phyloP scores from a whole-genome alignment of 352 stramenopile species.

The Globisporangium spinosum region DNA sequence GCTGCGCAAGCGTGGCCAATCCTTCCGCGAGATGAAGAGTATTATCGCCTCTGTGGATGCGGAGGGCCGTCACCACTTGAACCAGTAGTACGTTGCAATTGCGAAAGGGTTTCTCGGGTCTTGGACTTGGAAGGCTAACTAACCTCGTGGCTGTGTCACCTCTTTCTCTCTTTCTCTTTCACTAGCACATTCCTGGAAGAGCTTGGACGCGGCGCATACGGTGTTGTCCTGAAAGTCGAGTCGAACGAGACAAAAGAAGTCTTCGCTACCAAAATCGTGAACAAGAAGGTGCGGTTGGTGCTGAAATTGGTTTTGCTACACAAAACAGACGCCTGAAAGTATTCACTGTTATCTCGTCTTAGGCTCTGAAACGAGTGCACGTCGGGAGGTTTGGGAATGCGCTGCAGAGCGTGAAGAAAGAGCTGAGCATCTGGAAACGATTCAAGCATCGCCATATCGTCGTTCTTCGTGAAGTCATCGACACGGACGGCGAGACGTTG shows the following conservation, averaged over 20 bases:
- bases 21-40: slow-evolving; percentile 61
- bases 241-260: slow-evolving; percentile 65
- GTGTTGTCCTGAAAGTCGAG: slow-evolving; percentile 62
- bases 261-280: slow-evolving; percentile 71
- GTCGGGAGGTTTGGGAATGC: slow-evolving; percentile 73
- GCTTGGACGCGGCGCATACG: slow-evolving; percentile 71
- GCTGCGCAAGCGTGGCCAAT: slow-evolving; percentile 58
- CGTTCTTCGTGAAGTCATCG: slow-evolving; percentile 94
- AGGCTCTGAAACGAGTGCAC: slow-evolving; percentile 54
- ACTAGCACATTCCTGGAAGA: slow-evolving; percentile 68
- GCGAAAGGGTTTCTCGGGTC: not conserved
- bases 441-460: slow-evolving; percentile 95
- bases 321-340: not conserved
- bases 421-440: slow-evolving; percentile 97
- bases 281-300: slow-evolving; percentile 45
- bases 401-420: slow-evolving; percentile 83
- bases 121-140: not conserved
- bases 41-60: slow-evolving; percentile 49
- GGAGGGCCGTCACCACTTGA: slow-evolving; percentile 53
- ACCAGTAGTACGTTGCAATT: slow-evolving; percentile 62
- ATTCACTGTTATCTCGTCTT: too few species aligned
- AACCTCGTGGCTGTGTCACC: not conserved
- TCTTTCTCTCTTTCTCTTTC: not conserved
- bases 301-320: not conserved
- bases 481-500: slow-evolving; percentile 61